Evolutionary conservation across 441 rosid genomes (phyloP), one percentile per base, ranked within the genome.

Genomic region (Theobroma grandiflorum): DNA sequence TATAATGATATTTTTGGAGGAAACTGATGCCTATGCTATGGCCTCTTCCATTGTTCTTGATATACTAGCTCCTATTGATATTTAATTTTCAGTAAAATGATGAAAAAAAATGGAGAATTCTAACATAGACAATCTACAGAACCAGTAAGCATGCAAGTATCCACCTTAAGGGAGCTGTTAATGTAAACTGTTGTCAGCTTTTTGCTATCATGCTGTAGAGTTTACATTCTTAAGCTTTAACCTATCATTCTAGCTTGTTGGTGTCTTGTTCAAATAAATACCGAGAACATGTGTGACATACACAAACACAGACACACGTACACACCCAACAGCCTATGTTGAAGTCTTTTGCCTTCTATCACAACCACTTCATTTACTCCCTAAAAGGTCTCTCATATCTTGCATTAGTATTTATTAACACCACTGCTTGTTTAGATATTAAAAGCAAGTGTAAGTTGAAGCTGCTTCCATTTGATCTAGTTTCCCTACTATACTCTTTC

Each of bases 191-290:
- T 47, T 69, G 45, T 69, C 72, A 45, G 5, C 57, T 12, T 69
- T 47, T 22, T 43, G 14, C 14, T 43, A 68, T 12, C 20, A 8
- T 47, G 57, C 53, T 7, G 8, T 47, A 47, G 57, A 69, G 35
- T 47, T 45, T 45, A 5, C 38, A 22, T 47, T 47, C 35, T 68
- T 11, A 2, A 68, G 53, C 22, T 14, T 26, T 9, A 66, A n/a
- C 8, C 72, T 16, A 14, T 33, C 75, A 33, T 72, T 50, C 47
- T 52, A 52, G 7, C 43, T 72, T 50, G 43, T 72, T 35, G 20
- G 58, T 40, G n/a, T 77, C 80, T 4, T 79, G 31, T 72, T 47
- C 31, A 40, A 55, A 74, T 38, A 73, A 47, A 47, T n/a, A 62
- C 0, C n/a, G 64, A 22, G 61, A 49, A 26, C 10, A 49, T 50